These are phyloP conservation scores for Terfezia claveryi DNA, from an alignment of 495 filamentous ascomycete genomes.

Conservation along the genomic window DNA sequence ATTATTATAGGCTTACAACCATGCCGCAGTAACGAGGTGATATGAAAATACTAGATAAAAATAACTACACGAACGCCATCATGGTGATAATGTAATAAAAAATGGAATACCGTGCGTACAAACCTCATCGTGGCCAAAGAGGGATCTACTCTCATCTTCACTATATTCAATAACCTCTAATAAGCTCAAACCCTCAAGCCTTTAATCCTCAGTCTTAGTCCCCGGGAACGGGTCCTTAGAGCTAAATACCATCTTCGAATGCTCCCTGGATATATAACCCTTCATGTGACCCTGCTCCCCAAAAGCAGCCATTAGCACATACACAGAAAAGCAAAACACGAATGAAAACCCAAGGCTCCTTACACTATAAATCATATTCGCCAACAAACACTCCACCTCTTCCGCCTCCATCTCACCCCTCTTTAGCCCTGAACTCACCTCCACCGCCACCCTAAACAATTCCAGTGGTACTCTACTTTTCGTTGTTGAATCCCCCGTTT, in stretches of 20 bases:
- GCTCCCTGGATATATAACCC: constrained; percentile 84
- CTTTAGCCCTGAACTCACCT: constrained; percentile 33
- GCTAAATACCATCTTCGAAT: constrained; percentile 71
- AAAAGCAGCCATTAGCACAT: background rate
- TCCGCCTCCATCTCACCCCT: constrained; percentile 54
- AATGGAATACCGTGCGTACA: background rate
- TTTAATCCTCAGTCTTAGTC: constrained; percentile 27
- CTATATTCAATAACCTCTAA: constrained; percentile 24
- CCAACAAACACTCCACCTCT: constrained; percentile 84
- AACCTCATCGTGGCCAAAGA: background rate
- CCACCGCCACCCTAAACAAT: constrained; percentile 51
- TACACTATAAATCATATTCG: constrained; percentile 73
- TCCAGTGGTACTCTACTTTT: constrained; percentile 58
- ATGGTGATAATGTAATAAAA: background rate
- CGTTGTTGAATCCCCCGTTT: constrained; percentile 35
- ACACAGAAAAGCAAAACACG: background rate
- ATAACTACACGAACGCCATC: background rate
- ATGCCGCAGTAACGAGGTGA: background rate
- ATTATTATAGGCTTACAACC: too few relatives aligned
- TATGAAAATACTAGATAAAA: background rate
- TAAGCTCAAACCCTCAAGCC: too few relatives aligned
- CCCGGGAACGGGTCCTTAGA: constrained; percentile 84
- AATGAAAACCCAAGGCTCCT: constrained; percentile 33
- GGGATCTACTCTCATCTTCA: background rate
- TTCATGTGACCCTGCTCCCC: constrained; percentile 64